Evolutionary conservation across 768 basidiomycete genomes (phyloP), one percentile per base, ranked within the genome.

Genomic region (Tulasnella sp.): DNA sequence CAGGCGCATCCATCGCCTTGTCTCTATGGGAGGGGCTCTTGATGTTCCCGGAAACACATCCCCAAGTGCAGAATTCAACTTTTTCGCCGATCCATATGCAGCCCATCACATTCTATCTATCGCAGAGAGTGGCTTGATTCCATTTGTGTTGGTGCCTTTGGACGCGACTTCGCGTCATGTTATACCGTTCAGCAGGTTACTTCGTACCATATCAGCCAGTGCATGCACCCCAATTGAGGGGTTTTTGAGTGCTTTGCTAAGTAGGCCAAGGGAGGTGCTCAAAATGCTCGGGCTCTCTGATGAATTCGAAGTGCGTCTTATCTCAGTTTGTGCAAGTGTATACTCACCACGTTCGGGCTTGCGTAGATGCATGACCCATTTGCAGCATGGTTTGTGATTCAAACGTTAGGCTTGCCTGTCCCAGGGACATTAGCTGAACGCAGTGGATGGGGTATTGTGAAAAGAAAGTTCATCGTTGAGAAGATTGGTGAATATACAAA

Each of bases 331-430:
- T n/a, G n/a, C n/a, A n/a, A n/a, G n/a, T n/a, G n/a, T 22, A 28
- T 20, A 32, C 37, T 33, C 46, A 66, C 7, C 65, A 69, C 54
- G 63, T 61, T 3, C 67, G 69, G 67, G 68, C 68, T n/a, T n/a
- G n/a, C n/a, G n/a, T n/a, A n/a, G 61, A 65, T 69, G 64, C 70
- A 72, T 56, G 70, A 72, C 51, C 70, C 70, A 9, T 60, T 68
- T 24, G 69, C 69, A 2, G 66, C 70, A 2, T 70, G 65, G 61
- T 67, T 63, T 49, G 61, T 65, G 25, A 60, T 69, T 32, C 29
- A 32, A 24, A 42, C 52, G 33, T 37, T 33, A 44, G 37, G 40
- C 3, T 12, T 44, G 45, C 22, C 13, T 1, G 13, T n/a, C 28
- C n/a, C n/a, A n/a, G n/a, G n/a, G n/a, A n/a, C n/a, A n/a, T n/a